Base-by-base conservation (phyloP, 768 basidiomycete genomes). In the Russula brevipes region DNA sequence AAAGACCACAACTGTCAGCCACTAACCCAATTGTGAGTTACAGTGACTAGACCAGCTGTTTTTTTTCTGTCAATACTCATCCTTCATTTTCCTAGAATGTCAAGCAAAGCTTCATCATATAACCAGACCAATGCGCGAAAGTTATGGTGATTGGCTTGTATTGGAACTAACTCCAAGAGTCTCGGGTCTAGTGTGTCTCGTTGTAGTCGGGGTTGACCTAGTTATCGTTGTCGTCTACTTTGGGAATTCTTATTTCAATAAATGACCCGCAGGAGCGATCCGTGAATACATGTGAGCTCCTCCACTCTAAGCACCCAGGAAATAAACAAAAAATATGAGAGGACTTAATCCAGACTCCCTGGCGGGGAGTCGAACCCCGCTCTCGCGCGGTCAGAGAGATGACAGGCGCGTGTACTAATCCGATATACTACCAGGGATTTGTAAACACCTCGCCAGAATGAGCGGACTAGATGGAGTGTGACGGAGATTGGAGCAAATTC, bases 1-100 rank as follows among this genome's bases (percentile, higher is more conserved):
- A 91, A 78, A 86, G 81, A 65, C 85, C 87, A 4, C 89, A 89
- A 71, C 70, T 91, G 12, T 86, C 86, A 7, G 87, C 85, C 64
- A 88, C 88, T 8, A 88, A 90, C 69, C 81, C 76, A 14, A 85
- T 89, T 57, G 88, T 81, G 54, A 66, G 78, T 73, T 44, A 42
- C 39, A 35, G 24, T 24, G 8, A 31, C 47, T 54, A 11, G 11
- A 24, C 24, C 24, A 1, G 24, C 24, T 24, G 24, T 24, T 42
- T 35, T 45, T 60, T 50, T 41, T 8, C 16, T 33, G 17, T 17
- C 24, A 24, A 35, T 2, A 14, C 33, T 36, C 16, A 54, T 8
- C 5, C 6, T 14, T 16, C n/a, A 12, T 42, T 17, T 36, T 45
- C 35, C 4, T 44, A 66, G 66, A 46, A 65, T 45, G 46, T 50